phyloP scores from a whole-genome alignment of 179 eudicot species.

The Beta macrorhiza region DNA sequence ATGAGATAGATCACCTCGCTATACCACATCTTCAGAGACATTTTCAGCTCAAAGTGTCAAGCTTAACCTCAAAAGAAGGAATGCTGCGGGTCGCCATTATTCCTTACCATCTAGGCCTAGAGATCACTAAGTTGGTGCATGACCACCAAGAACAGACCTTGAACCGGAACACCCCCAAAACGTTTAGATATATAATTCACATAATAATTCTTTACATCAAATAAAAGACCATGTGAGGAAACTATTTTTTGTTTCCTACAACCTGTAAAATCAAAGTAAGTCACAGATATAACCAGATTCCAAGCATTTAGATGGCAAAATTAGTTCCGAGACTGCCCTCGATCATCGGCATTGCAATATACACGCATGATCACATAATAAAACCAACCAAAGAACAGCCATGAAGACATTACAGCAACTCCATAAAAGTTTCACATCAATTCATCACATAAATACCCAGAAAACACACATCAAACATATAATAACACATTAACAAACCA shows the following conservation, averaged over 20 bases:
- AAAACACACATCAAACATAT: neutral
- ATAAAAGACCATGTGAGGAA: neutral
- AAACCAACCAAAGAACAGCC: neutral
- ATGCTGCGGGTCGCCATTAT: neutral
- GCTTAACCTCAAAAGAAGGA: neutral
- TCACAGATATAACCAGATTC: neutral
- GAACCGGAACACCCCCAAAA: neutral
- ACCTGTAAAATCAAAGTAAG: neutral
- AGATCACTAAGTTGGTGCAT: neutral
- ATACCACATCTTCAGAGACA: neutral
- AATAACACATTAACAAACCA: neutral
- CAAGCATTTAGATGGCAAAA: neutral
- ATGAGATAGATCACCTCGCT: neutral
- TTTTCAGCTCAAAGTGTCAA: neutral
- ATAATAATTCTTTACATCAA: neutral
- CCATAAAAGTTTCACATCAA: neutral
- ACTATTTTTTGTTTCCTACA: neutral
- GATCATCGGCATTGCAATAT: neutral
- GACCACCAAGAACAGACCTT: conserved; percentile 2
- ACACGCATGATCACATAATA: neutral
- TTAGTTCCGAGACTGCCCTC: neutral
- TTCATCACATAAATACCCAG: neutral
- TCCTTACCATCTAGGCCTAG: neutral
- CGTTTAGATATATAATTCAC: neutral
- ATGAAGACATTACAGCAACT: neutral